Base-by-base conservation (phyloP, 2,329 filamentous ascomycete species). In the Periglandula ipomoeae region DNA sequence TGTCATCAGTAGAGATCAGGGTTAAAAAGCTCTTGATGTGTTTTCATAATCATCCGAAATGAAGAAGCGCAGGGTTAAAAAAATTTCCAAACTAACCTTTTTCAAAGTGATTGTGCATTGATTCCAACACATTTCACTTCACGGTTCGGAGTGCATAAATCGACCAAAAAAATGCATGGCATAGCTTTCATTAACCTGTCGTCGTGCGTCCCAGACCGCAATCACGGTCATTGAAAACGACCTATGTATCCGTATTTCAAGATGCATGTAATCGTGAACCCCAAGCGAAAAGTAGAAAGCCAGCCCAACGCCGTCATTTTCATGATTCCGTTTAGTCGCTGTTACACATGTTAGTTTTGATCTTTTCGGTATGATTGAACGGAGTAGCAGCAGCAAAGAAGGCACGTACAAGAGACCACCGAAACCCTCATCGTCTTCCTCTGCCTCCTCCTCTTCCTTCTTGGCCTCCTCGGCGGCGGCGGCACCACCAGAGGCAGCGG, bases 351-450 rank as follows among this genome's bases (percentile, higher is more conserved):
- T 77, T 68, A 77, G 73, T 58, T 53, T 46, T 1, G 20, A 17
- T 7, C 13, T n/a, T n/a, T n/a, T n/a, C n/a, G n/a, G n/a, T n/a
- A n/a, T n/a, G n/a, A n/a, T n/a, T n/a, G n/a, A n/a, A n/a, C n/a
- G n/a, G n/a, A n/a, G n/a, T n/a, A n/a, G n/a, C n/a, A n/a, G n/a
- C n/a, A 4, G 5, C 34, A 20, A 44, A 42, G 44, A 38, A 41
- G 15, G 13, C 13, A 72, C 75, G 50, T 71, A 78, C 75, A 93
- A 91, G 67, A 91, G 82, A 79, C 84, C 84, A 70, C 84, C 87
- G 76, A 91, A 89, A 68, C 84, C 74, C 54, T 81, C 77, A 52
- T 82, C 77, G 52, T 82, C 79, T 52, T 76, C 84, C 66, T 85
- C 82, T 64, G 84, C 82, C 61, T 82, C 84, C 56, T 81, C 79